phyloP scores from a whole-genome alignment of 2,329 filamentous ascomycete species.

The Thielaviopsis euricoi region DNA sequence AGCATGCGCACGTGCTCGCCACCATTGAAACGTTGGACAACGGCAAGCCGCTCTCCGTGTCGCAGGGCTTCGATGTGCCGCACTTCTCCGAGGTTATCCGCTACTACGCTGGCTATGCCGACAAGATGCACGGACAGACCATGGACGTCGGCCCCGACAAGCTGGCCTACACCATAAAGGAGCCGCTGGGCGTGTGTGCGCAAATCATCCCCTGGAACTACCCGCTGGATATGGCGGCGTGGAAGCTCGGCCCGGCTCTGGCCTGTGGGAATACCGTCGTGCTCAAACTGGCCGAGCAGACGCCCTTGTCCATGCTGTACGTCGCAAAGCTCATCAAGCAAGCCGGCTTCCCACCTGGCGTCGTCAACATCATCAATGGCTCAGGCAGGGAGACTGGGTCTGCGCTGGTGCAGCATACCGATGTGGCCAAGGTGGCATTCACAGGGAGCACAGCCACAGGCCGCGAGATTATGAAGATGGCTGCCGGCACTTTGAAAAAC shows the following conservation, averaged over 20 bases:
- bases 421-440: constrained; percentile 56
- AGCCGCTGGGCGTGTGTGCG: constrained; percentile 63
- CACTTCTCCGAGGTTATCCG: constrained; percentile 34
- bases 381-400: constrained; percentile 46
- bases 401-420: constrained; percentile 44
- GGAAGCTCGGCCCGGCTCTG: constrained; percentile 37
- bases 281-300: constrained; percentile 44
- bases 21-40: constrained; percentile 62
- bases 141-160: constrained; percentile 55
- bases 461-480: constrained; percentile 53
- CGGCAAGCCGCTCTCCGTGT: constrained; percentile 55
- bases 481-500: constrained; percentile 41
- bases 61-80: constrained; percentile 45
- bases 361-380: constrained; percentile 56
- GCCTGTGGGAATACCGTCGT: constrained; percentile 42
- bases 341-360: constrained; percentile 56
- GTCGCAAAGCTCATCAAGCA: constrained; percentile 47
- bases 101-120: constrained; percentile 67
- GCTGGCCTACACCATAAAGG: constrained; percentile 59
- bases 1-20: constrained; percentile 36
- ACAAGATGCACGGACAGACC: constrained; percentile 66
- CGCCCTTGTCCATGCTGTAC: constrained; percentile 41
- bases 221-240: constrained; percentile 55
- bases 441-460: constrained; percentile 54
- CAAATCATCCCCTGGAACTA: constrained; percentile 74